Base-by-base conservation (phyloP, 345 rosid genomes). In the Psidium friedrichsthalianum region DNA sequence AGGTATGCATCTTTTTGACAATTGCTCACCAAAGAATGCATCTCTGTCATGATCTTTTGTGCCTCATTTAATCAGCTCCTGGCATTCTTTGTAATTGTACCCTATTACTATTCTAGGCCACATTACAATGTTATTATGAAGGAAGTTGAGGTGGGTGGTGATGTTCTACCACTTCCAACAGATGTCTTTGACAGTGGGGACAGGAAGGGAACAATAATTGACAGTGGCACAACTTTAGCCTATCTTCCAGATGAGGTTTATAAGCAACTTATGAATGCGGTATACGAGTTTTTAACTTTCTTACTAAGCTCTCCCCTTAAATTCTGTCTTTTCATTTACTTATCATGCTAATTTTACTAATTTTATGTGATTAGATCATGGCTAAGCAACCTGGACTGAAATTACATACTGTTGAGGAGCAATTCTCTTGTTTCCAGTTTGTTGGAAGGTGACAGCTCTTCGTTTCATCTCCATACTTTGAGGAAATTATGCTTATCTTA, bases 141-240 rank as follows among this genome's bases (percentile, higher is more conserved):
- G 91, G 89, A 74, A 52, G 88, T 92, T 88, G 91, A 90, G 87
- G 94, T 92, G 86, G 91, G 85, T 49, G 90, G 80, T 82, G 56
- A 86, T 64, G 87, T 89, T 64, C 88, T 90, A 78, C 87, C 89
- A 42, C 88, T 90, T 83, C 89, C 90, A 54, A 52, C 90, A 84
- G 87, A 86, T 87, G 47, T 32, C 56, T 88, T 89, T 85, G 87
- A 88, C 53, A 24, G 87, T 64, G 90, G 89, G 56, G 81, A 88
- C 22, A 59, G 56, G 36, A 87, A 40, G 83, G 91, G 89, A 87
- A 84, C 93, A 49, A 84, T 92, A 64, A 88, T 92, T 52, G 94
- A 92, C 82, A 90, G 92, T 74, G 94, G 94, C 69, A 90, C 92
- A 25, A 90, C 94, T 82, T 80, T 92, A 90, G 90, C 91, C 82